A percentile compares a stretch with the other conserved stretches of the same genome.
phyloP scores from a whole-genome alignment of 352 stramenopile genomes.

The Globisporangium middletonii region DNA sequence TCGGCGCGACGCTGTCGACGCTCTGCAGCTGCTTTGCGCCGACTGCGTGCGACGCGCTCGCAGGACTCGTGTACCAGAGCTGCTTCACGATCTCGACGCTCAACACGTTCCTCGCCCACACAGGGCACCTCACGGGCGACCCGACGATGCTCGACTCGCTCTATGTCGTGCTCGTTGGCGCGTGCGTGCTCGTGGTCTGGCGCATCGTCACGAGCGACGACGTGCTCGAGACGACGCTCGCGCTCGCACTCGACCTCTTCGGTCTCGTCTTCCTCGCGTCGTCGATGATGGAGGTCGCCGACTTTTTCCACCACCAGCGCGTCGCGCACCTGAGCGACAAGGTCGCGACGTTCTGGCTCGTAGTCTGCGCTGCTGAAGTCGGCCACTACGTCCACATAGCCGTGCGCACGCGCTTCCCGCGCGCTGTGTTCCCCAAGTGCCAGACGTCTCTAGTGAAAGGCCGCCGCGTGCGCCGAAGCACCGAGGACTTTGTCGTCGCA shows the following conservation, averaged over 20 bases:
- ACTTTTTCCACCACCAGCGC: conserved; percentile 44
- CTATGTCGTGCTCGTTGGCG: conserved; percentile 46
- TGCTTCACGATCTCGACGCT: conserved; percentile 51
- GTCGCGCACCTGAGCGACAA: conserved; percentile 24
- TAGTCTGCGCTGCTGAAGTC: conserved; percentile 26
- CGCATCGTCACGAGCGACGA: conserved; percentile 55
- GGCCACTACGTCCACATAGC: conserved; percentile 23
- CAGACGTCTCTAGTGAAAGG: background rate
- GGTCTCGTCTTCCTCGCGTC: conserved; percentile 43
- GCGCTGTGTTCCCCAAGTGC: conserved; percentile 1
- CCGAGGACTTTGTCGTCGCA: conserved; percentile 20
- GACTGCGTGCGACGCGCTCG: conserved; percentile 27
- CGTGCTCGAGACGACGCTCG: conserved; percentile 43
- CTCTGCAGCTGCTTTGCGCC: conserved; percentile 42
- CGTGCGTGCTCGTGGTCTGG: conserved; percentile 42
- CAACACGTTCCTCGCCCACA: conserved; percentile 52
- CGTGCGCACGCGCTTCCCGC: background rate
- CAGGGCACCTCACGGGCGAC: conserved; percentile 27
- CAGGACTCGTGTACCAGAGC: conserved; percentile 42
- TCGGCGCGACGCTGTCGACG: conserved; percentile 21
- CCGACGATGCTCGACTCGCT: conserved; percentile 51
- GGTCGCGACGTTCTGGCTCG: conserved; percentile 46
- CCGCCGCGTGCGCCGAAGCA: background rate
- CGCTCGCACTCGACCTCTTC: conserved; percentile 48
- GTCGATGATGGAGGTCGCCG: conserved; percentile 61